Conservation (phyloP, 208 protist genomes). For the Wallacemonas rigidus region DNA sequence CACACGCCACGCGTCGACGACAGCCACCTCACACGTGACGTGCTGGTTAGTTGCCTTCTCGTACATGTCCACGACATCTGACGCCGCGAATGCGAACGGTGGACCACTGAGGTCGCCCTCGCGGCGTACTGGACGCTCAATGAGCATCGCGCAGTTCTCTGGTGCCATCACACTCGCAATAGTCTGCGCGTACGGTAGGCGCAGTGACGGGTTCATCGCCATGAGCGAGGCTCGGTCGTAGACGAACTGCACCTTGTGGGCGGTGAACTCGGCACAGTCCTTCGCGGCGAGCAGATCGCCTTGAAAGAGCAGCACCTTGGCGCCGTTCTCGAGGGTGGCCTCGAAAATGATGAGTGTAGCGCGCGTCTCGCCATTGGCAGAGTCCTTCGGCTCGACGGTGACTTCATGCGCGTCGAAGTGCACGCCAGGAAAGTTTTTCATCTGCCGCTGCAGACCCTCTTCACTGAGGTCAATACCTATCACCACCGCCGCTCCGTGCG, state of each 20-base stretch:
- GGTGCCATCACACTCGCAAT: constrained; percentile 29
- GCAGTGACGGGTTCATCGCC: constrained; percentile 51
- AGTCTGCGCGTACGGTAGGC: constrained; percentile 31
- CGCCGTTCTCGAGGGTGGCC: constrained; percentile 23
- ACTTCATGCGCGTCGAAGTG: constrained; percentile 20
- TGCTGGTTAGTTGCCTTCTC: constrained; percentile 27
- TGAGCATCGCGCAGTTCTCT: constrained; percentile 22
- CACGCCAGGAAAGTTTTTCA: constrained; percentile 40
- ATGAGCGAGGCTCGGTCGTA: constrained; percentile 71
- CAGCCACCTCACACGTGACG: constrained; percentile 12
- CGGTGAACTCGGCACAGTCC: constrained; percentile 23
- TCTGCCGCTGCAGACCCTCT: constrained; percentile 36
- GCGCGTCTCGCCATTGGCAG: constrained; percentile 5
- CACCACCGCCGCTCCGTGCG: constrained; percentile 39
- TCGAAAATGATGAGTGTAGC: constrained; percentile 28
- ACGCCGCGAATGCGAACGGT: constrained; percentile 47
- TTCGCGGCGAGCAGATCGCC: constrained; percentile 48
- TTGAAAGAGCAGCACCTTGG: constrained; percentile 46
- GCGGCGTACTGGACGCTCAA: constrained; percentile 48
- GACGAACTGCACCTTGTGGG: constrained; percentile 42
- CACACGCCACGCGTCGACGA: constrained; percentile 15
- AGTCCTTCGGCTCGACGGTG: constrained; percentile 4
- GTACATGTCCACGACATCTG: constrained; percentile 43
- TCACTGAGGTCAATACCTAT: constrained; percentile 41
- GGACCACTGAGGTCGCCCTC: constrained; percentile 42